Evolutionary conservation across 768 basidiomycete genomes (phyloP), one percentile per base, ranked within the genome.

Genomic region (Strobilomyces confusus): DNA sequence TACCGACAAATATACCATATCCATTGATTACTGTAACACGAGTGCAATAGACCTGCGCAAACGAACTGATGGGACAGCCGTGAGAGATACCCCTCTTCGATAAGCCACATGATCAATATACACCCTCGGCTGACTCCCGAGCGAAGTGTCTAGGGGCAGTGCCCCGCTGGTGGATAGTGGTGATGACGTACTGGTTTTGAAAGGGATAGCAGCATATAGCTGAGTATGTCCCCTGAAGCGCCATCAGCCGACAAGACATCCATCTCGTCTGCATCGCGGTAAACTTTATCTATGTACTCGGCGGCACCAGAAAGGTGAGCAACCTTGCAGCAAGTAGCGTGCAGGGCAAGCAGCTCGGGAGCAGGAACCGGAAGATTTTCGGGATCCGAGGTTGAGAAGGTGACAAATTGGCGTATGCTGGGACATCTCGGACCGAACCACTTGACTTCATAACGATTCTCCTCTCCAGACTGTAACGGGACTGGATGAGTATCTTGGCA

Each of bases 271-370:
- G n/a, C 37, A 38, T 58, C 55, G 4, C 17, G 17, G 46, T 41
- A 44, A 11, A 51, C 17, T 9, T 42, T 5, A 12, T 65, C 60
- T 4, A 62, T 62, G 23, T 58, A 36, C 15, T 63, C 51, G 12
- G 43, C 33, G 0, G 64, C 54, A 33, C 61, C 64, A 5, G 65
- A 64, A 2, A 67, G 29, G 38, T 62, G 56, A 11, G 60, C 61
- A 30, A 67, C 63, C 41, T 63, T 60, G 38, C 47, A 57, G 44
- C 63, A 66, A 44, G 56, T 52, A 14, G 64, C 58, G 43, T 67
- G 62, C 26, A 63, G 13, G 11, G 52, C 49, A 15, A 65, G 56
- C 26, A 57, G 46, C 30, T 57, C 41, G n/a, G n/a, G n/a, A n/a
- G n/a, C n/a, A n/a, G n/a, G n/a, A n/a, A n/a, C n/a, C 2, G 58